Evolutionary conservation across 805 yeast species (phyloP).

Genomic region (Nakazawaea ishiwadae): DNA sequence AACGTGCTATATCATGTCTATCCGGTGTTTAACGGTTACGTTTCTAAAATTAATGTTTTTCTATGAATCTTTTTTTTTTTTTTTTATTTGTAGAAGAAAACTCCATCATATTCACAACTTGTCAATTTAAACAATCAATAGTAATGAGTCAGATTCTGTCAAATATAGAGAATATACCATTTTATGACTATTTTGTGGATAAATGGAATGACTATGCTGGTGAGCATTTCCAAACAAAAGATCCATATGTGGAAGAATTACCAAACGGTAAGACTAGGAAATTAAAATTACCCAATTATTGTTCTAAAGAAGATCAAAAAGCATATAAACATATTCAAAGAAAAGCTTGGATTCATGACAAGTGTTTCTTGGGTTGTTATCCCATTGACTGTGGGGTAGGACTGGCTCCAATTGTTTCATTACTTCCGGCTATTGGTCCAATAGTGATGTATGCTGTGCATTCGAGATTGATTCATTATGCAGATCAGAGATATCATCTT

Average conservation of each 20-base stretch:
- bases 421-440: constrained; percentile 86
- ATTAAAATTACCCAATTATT: constrained; percentile 55
- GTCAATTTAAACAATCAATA: too few relatives aligned
- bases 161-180: constrained; percentile 43
- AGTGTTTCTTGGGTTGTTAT: constrained; percentile 75
- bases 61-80: neutral
- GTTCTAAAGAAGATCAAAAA: constrained; percentile 54
- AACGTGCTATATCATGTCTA: neutral
- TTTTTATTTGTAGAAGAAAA: neutral
- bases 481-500: constrained; percentile 49
- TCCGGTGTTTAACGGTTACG: neutral
- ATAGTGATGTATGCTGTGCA: constrained; percentile 75
- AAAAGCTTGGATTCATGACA: constrained; percentile 85
- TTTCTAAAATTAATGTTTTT: neutral
- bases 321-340: constrained; percentile 70
- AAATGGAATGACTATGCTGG: constrained; percentile 64
- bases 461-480: constrained; percentile 56
- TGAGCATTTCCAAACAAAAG: constrained; percentile 55
- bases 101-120: too few relatives aligned
- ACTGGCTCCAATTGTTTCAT: constrained; percentile 63
- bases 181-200: constrained; percentile 51
- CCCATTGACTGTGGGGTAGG: constrained; percentile 76
- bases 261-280: constrained; percentile 49
- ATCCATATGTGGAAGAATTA: constrained; percentile 57
- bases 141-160: constrained; percentile 7